Evolutionary conservation across 1,284 basidiomycete genomes (phyloP).

Genomic region (Cryptococcus depauperatus): DNA sequence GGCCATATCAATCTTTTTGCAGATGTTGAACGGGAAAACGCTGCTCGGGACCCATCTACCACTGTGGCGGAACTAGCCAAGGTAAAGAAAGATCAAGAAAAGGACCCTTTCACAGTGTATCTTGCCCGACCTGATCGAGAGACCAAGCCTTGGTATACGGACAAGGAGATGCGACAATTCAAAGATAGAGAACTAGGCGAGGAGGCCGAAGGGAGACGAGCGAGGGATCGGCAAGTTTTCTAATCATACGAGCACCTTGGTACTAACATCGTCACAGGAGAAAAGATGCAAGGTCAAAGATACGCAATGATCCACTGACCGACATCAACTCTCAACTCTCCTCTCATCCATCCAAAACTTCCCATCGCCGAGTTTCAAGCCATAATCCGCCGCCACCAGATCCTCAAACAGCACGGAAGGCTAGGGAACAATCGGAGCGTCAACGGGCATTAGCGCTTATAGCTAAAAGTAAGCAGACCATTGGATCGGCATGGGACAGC

Average conservation of each 20-base stretch:
- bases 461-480: slow-evolving; percentile 19
- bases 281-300: slow-evolving; percentile 38
- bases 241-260: background rate
- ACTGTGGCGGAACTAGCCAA: slow-evolving; percentile 31
- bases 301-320: slow-evolving; percentile 38
- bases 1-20: slow-evolving; percentile 46
- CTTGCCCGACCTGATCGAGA: slow-evolving; percentile 43
- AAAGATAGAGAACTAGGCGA: slow-evolving; percentile 41
- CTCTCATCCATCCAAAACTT: background rate
- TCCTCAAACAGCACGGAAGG: slow-evolving; percentile 17
- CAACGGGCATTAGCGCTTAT: slow-evolving; percentile 41
- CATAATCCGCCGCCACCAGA: slow-evolving; percentile 3
- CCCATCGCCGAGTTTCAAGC: background rate
- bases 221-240: slow-evolving; percentile 29
- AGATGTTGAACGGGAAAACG: slow-evolving; percentile 36
- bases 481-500: slow-evolving; percentile 34
- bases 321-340: slow-evolving; percentile 7
- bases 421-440: slow-evolving; percentile 33
- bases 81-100: slow-evolving; percentile 34
- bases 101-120: slow-evolving; percentile 44
- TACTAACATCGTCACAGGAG: slow-evolving; percentile 19
- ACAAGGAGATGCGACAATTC: slow-evolving; percentile 34
- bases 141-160: slow-evolving; percentile 46
- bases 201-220: slow-evolving; percentile 33
- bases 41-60: slow-evolving; percentile 10